Conservation (phyloP, 2,329 filamentous ascomycete species). For the Colletotrichum sublineola region DNA sequence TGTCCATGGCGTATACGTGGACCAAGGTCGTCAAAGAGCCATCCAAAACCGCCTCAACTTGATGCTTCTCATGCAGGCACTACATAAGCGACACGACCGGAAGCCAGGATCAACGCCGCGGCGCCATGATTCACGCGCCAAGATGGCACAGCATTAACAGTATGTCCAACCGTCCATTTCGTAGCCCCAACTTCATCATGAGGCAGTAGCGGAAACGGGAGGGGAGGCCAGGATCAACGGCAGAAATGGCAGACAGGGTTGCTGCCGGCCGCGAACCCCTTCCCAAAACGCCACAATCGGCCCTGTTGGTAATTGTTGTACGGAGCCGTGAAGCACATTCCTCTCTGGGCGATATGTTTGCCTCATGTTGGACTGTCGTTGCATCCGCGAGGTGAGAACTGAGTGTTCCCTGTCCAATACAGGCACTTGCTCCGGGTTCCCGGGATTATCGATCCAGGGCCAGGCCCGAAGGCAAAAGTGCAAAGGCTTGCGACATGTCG, state of each 20-base stretch:
- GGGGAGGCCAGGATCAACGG: slow-evolving; percentile 4
- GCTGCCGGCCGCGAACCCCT: slow-evolving; percentile 3
- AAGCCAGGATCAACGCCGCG: slow-evolving; percentile 24
- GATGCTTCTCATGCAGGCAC: background rate
- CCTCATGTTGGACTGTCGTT: slow-evolving; percentile 11
- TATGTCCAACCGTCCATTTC: background rate
- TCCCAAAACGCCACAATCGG: slow-evolving; percentile 7
- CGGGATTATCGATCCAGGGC: background rate
- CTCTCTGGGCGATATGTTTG: slow-evolving; percentile 32
- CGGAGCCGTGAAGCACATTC: slow-evolving; percentile 12
- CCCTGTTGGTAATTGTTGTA: slow-evolving; percentile 7
- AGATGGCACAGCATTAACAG: background rate
- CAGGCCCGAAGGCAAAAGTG: too few relatives aligned
- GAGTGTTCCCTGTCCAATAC: slow-evolving; percentile 4
- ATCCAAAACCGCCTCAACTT: background rate
- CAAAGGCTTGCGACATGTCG: background rate
- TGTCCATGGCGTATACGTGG: background rate
- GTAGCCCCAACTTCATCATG: background rate
- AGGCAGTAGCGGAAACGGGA: background rate
- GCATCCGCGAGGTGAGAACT: background rate
- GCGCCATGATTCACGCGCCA: slow-evolving; percentile 9
- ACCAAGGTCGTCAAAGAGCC: background rate
- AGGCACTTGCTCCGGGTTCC: slow-evolving; percentile 22
- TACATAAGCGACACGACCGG: slow-evolving; percentile 15
- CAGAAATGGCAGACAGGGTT: background rate